Evolutionary conservation across 306 rosid genomes (phyloP).

Genomic region (Corylus heterophylla): DNA sequence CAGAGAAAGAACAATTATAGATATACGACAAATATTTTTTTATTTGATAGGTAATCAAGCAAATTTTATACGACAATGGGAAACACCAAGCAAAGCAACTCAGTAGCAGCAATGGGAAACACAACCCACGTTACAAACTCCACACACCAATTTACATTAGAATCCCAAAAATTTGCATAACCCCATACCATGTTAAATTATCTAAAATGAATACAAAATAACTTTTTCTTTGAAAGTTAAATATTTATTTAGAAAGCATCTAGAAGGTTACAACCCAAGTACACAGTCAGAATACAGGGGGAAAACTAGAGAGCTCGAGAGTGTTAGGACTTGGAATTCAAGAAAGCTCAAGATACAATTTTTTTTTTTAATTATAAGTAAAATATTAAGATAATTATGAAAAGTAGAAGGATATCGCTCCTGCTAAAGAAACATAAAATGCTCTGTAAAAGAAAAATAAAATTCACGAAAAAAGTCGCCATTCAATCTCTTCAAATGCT

Average conservation of each 20-base stretch:
- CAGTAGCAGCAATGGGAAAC: neutral
- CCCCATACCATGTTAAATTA: neutral
- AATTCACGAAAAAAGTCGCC: too few relatives aligned
- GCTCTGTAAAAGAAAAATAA: neutral
- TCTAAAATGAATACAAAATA: neutral
- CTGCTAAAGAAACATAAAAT: neutral
- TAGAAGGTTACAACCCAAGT: neutral
- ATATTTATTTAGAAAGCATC: neutral
- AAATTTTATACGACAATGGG: too few relatives aligned
- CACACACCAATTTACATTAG: neutral
- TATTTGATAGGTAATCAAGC: too few relatives aligned
- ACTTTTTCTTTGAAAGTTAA: neutral
- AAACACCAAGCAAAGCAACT: neutral
- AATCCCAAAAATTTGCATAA: neutral
- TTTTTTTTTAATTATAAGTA: too few relatives aligned
- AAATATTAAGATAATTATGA: neutral
- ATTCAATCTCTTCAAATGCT: neutral
- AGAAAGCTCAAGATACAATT: neutral
- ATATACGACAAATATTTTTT: neutral
- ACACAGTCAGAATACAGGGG: neutral
- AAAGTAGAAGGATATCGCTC: neutral
- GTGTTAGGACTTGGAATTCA: neutral
- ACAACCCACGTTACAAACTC: neutral
- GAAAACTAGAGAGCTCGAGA: neutral
- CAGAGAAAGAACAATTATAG: neutral